Evolutionary conservation across 768 basidiomycete species (phyloP).

Genomic region (Gloeopeniophorella convolvens): DNA sequence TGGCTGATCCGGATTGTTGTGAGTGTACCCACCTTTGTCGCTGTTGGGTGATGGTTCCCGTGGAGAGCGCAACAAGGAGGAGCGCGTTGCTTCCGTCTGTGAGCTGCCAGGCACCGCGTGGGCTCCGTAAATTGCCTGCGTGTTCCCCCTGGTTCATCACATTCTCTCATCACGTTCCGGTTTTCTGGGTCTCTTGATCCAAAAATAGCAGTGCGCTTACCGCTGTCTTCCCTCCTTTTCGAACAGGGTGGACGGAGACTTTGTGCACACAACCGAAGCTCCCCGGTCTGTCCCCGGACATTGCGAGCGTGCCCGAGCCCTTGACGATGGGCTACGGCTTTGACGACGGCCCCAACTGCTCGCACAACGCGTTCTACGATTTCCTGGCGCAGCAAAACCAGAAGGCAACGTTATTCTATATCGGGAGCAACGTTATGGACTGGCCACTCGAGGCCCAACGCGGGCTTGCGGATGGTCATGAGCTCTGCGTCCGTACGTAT

Average conservation of each 20-base stretch:
- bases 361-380: slow-evolving; percentile 57
- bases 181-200: background rate
- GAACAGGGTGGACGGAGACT: slow-evolving; percentile 35
- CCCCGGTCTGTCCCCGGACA: slow-evolving; percentile 37
- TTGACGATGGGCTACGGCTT: slow-evolving; percentile 52
- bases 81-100: background rate
- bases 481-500: slow-evolving; percentile 48
- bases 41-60: background rate
- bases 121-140: background rate
- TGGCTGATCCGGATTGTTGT: slow-evolving; percentile 17
- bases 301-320: slow-evolving; percentile 48
- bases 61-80: background rate
- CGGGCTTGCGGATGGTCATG: slow-evolving; percentile 48
- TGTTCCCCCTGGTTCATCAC: background rate
- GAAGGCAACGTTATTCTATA: slow-evolving; percentile 60
- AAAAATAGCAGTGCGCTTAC: background rate
- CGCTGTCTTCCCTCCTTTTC: background rate
- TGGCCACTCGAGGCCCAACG: slow-evolving; percentile 53
- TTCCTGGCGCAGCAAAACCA: slow-evolving; percentile 46
- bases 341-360: slow-evolving; percentile 61
- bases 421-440: slow-evolving; percentile 51
- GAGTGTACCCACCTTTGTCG: background rate
- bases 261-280: slow-evolving; percentile 45
- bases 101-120: background rate
- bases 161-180: background rate